Base-by-base conservation (phyloP, 2,329 filamentous ascomycete genomes). In the Ramichloridium luteum region DNA sequence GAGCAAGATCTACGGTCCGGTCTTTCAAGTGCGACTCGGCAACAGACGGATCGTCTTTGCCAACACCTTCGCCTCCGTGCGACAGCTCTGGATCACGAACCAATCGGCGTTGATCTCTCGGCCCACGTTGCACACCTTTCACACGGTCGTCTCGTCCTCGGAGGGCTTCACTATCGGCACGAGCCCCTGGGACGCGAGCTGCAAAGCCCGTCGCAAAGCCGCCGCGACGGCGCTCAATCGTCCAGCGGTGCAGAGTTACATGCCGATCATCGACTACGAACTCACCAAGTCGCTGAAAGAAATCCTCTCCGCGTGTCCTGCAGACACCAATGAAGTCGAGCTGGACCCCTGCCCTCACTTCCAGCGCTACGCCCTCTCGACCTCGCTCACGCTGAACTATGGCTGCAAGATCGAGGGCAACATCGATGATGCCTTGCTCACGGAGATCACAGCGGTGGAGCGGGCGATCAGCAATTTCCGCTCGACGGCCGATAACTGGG, bases 131-230 rank as follows among this genome's bases (percentile, higher is more conserved):
- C 80, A 88, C 55, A 88, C 81, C 1, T 88, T 86, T 55, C 81
- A 86, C 56, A 80, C 70, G 4, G 77, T 86, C 3, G 77, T 85
- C 3, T 84, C 80, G 2, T 73, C 67, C 18, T 81, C 77, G 0
- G 77, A 84, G 44, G 80, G 80, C 4, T 80, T 84, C 55, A 88
- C 81, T 0, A 84, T 90, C 38, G 82, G 82, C 1, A 84, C 81
- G 0, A 85, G 80, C 0, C 81, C 82, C 0, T 90, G 81, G 77
- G 80, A 86, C 39, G 80, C 84, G 30, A 82, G 75, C 2, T 83
- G 79, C 58, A 88, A 86, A 55, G 64, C 67, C 14, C 70, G 80
- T 6, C 72, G 82, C 40, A 86, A 84, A 60, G 80, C 79, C 0
- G 81, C 80, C 1, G 80, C 78, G 3, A 84, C 80, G 0, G 80